Evolutionary conservation across 176 grass and related monocot genomes (phyloP), one percentile per base, ranked within the genome.

Genomic region (Eleusine indica): DNA sequence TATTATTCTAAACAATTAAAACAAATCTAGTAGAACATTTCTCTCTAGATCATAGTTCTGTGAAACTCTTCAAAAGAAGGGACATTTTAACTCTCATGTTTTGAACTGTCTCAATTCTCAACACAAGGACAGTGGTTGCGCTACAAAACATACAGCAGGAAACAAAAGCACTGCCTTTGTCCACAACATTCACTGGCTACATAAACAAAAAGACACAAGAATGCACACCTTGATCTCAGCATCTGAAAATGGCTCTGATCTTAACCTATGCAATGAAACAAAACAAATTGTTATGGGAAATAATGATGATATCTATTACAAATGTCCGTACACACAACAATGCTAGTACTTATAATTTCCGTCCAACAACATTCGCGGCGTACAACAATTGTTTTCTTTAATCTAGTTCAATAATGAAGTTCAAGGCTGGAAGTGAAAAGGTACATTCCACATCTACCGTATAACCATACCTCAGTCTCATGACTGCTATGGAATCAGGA

Each of bases 211-310:
- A 66, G 52, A 40, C 42, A 77, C 35, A 74, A 70, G 46, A 87
- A 93, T 35, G 18, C 41, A 18, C 68, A 97, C 94, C 91, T 97
- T 97, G 58, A 97, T 94, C 58, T 97, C 94, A 66, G 75, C 76
- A 94, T 97, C 94, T n/a, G 87, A 91, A 84, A 91, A 97, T 32
- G 94, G 87, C 35, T 84, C 63, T 71, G 85, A 54, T 66, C 85
- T 97, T 79, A 82, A 92, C 87, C 94, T 90, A 30, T 42, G 71
- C 19, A 64, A 82, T 54, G 21, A 38, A 89, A 68, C 3, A 43
- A 16, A 46, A 28, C 4, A 84, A 75, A 8, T 9, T 9, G 47
- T 77, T 43, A 87, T 15, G 1, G 28, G 25, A 14, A 66, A 78
- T 80, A 65, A 62, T 70, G n/a, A 80, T 22, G 78, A 74, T 32